These are phyloP conservation scores for Earliella scabrosa DNA, from an alignment of 1,284 basidiomycete species.

Conservation along the genomic window DNA sequence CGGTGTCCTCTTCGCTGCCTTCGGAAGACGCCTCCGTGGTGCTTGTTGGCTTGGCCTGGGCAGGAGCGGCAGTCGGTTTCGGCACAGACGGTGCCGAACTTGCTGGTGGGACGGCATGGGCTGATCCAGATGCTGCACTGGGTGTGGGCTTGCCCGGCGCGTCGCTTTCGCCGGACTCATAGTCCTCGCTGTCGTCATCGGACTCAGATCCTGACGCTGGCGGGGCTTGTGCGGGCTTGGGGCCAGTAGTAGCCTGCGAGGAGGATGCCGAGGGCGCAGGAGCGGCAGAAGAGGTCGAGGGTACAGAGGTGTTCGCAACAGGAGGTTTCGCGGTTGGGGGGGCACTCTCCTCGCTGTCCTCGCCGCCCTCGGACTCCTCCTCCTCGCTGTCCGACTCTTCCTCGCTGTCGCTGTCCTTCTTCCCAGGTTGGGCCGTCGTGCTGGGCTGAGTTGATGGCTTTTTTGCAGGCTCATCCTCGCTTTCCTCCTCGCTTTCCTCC, in stretches of 20 bases:
- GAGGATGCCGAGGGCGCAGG: constrained; percentile 8
- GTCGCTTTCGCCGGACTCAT: constrained; percentile 10
- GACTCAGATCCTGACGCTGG: constrained; percentile 31
- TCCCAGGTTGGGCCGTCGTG: constrained; percentile 19
- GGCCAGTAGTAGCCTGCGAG: background rate
- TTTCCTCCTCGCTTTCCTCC: constrained; percentile 33
- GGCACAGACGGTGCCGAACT: background rate
- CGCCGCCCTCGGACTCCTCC: constrained; percentile 14
- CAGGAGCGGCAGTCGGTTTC: background rate
- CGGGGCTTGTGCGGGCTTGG: constrained; percentile 8
- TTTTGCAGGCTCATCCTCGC: constrained; percentile 42
- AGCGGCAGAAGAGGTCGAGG: background rate
- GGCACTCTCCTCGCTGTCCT: constrained; percentile 15
- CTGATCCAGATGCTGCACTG: background rate
- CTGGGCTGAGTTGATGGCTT: constrained; percentile 30
- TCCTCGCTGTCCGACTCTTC: constrained; percentile 29
- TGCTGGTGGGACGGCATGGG: background rate
- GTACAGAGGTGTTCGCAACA: background rate
- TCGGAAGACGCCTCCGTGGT: constrained; percentile 2
- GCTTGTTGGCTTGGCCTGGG: background rate
- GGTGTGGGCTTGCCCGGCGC: constrained; percentile 1
- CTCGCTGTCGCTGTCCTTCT: constrained; percentile 28
- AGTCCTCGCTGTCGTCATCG: constrained; percentile 20
- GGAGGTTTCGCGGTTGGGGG: background rate
- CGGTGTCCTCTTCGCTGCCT: constrained; percentile 6